phyloP scores from a whole-genome alignment of 768 basidiomycete species.

The Hydnomerulius pinastri region DNA sequence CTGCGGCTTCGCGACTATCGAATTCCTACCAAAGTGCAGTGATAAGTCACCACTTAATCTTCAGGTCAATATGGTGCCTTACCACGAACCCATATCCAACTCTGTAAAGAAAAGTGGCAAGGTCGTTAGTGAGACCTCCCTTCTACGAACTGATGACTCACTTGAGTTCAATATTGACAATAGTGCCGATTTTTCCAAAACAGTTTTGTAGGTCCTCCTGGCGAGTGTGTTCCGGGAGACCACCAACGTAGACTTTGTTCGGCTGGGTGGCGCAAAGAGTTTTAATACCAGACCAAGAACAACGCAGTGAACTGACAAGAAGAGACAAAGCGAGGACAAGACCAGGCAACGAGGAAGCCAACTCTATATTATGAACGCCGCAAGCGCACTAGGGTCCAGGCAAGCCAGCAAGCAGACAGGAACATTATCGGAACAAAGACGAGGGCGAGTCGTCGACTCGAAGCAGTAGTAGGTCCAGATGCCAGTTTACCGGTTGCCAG shows the following conservation, averaged over 20 bases:
- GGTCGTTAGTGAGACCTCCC: slow-evolving; percentile 12
- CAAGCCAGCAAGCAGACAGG: slow-evolving; percentile 35
- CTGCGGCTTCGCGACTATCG: slow-evolving; percentile 75
- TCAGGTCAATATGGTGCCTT: slow-evolving; percentile 41
- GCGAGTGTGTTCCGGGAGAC: slow-evolving; percentile 83
- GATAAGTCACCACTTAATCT: slow-evolving; percentile 1
- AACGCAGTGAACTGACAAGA: slow-evolving; percentile 49
- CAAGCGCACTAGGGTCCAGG: slow-evolving; percentile 34
- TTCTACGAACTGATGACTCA: slow-evolving; percentile 40
- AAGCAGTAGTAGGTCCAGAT: slow-evolving; percentile 24
- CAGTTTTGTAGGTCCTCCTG: slow-evolving; percentile 84
- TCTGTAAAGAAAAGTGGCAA: slow-evolving; percentile 39
- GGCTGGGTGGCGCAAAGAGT: slow-evolving; percentile 71
- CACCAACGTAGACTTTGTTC: slow-evolving; percentile 92
- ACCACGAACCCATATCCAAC: slow-evolving; percentile 91
- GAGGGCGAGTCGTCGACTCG: slow-evolving; percentile 39
- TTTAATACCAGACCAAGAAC: slow-evolving; percentile 66
- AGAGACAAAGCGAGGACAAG: slow-evolving; percentile 45
- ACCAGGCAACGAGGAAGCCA: slow-evolving; percentile 34
- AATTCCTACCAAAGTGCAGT: slow-evolving; percentile 62
- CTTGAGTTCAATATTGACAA: slow-evolving; percentile 82
- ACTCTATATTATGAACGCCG: slow-evolving; percentile 33
- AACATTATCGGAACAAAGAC: slow-evolving; percentile 33
- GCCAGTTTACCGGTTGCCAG: slow-evolving; percentile 23
- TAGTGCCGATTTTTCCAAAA: slow-evolving; percentile 82